A percentile compares a stretch with the other conserved stretches of the same genome.
These are phyloP conservation scores for Phytophthora constricta DNA, from an alignment of 352 stramenopile genomes.

Conservation along the genomic window DNA sequence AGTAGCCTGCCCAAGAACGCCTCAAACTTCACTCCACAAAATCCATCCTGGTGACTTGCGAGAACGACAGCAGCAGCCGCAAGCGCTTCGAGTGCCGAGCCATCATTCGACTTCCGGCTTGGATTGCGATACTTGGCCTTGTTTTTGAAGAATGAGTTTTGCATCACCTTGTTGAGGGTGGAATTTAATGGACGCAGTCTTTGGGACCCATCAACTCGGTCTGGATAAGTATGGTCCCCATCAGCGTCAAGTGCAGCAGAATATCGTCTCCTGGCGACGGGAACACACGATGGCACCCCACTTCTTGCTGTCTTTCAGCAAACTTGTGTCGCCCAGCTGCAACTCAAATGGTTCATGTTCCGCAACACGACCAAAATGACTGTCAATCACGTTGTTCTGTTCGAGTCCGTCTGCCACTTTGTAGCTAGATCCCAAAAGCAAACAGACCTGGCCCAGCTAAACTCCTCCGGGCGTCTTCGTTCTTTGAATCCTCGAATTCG, in stretches of 20 bases:
- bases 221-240: too few relatives aligned
- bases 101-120: neutral
- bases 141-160: neutral
- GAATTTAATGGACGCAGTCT: neutral
- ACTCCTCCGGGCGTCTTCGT: neutral
- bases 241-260: conserved; percentile 13
- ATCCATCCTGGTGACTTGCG: conserved; percentile 3
- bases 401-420: neutral
- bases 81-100: neutral
- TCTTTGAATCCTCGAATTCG: neutral
- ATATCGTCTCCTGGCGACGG: conserved; percentile 1
- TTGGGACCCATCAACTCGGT: too few relatives aligned
- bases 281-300: neutral
- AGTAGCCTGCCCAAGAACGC: conserved; percentile 3
- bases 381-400: neutral
- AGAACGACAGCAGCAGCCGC: conserved; percentile 9
- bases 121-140: neutral
- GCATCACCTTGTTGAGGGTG: neutral
- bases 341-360: neutral
- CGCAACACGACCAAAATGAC: neutral
- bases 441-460: neutral
- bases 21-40: neutral
- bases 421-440: conserved; percentile 4
- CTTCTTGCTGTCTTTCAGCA: neutral
- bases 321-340: neutral